phyloP scores from a whole-genome alignment of 148 eudicot genomes.

The Rhododendron molle region DNA sequence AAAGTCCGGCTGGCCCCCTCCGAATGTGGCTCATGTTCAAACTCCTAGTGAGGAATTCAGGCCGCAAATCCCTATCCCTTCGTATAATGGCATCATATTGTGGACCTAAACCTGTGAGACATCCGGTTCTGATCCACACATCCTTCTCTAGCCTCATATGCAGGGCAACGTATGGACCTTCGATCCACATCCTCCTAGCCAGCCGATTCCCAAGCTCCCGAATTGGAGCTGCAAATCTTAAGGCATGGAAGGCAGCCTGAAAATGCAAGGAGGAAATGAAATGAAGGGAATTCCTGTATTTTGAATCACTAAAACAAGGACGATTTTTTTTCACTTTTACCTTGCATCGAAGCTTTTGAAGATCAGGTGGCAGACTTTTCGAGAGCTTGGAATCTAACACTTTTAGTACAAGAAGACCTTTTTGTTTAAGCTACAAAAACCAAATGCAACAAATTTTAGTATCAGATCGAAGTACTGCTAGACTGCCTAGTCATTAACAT shows the following conservation, averaged over 20 bases:
- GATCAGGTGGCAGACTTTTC: slow-evolving; percentile 63
- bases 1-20: slow-evolving; percentile 55
- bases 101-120: slow-evolving; percentile 64
- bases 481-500: neutral
- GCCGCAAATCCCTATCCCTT: slow-evolving; percentile 38
- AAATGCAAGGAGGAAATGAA: neutral
- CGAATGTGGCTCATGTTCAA: slow-evolving; percentile 43
- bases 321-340: slow-evolving; percentile 7
- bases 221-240: slow-evolving; percentile 61
- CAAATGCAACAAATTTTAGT: neutral
- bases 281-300: neutral
- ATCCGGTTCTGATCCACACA: slow-evolving; percentile 75
- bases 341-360: slow-evolving; percentile 69
- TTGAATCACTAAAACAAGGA: too few relatives aligned
- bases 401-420: slow-evolving; percentile 69
- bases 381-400: slow-evolving; percentile 77
- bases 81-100: slow-evolving; percentile 40
- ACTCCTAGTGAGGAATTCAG: slow-evolving; percentile 51
- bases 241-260: slow-evolving; percentile 78
- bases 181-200: slow-evolving; percentile 84
- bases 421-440: slow-evolving; percentile 50
- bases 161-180: slow-evolving; percentile 70
- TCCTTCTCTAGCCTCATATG: slow-evolving; percentile 80
- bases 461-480: neutral
- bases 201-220: slow-evolving; percentile 53